phyloP scores from a whole-genome alignment of 1,139 yeast species.

The Candida anutae region DNA sequence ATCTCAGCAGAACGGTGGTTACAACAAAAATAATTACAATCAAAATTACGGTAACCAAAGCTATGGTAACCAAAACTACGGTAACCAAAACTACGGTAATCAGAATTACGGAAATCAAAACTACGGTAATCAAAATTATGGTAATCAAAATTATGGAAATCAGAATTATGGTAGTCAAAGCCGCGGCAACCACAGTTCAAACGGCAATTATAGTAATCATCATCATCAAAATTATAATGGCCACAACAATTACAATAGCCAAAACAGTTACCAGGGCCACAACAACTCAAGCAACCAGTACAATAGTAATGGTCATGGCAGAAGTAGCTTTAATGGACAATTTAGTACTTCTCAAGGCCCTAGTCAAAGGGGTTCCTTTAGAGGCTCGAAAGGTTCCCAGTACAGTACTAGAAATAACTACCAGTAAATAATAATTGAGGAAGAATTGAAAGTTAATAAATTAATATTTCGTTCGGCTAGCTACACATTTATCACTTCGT shows the following conservation, averaged over 20 bases:
- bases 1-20: slow-evolving; percentile 2
- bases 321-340: slow-evolving; percentile 2
- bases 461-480: no score
- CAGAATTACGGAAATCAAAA: slow-evolving; percentile 1
- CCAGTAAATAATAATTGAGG: no score
- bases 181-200: slow-evolving; percentile 6
- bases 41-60: slow-evolving; percentile 4
- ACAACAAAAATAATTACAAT: slow-evolving; percentile 2
- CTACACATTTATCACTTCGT: no score
- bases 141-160: slow-evolving; percentile 4
- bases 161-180: slow-evolving; percentile 6
- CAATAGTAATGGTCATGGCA: slow-evolving; percentile 2
- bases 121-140: slow-evolving; percentile 2
- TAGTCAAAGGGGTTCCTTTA: no score
- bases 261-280: slow-evolving; percentile 4
- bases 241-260: slow-evolving; percentile 5
- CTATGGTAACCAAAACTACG: slow-evolving; percentile 1
- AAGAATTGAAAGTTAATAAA: no score
- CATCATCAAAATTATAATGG: slow-evolving; percentile 3
- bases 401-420: no score
- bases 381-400: no score
- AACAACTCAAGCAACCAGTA: slow-evolving; percentile 5
- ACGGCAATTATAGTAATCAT: slow-evolving; percentile 4
- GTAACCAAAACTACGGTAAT: slow-evolving; percentile 1
- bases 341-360: not conserved